A percentile compares a stretch with the other conserved stretches of the same genome.
These are phyloP conservation scores for Xylaria sp. DNA, from an alignment of 2,329 filamentous ascomycete species.

Conservation along the genomic window DNA sequence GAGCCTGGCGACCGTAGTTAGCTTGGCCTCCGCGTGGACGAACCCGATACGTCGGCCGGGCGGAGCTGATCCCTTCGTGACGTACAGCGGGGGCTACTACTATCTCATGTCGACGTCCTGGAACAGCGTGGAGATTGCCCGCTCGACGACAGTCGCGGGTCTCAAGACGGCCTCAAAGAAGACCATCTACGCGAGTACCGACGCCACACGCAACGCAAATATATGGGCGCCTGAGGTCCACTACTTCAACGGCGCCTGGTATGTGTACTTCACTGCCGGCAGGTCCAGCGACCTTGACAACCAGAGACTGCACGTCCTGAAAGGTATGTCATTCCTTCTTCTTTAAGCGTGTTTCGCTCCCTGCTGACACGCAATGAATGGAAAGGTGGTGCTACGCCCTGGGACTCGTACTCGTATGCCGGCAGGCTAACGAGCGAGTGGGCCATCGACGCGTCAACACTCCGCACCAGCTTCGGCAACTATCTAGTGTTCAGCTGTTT, in stretches of 20 bases:
- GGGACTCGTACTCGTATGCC: conserved; percentile 56
- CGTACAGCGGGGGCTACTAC: conserved; percentile 57
- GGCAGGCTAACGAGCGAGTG: conserved; percentile 54
- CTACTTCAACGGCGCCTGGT: conserved; percentile 55
- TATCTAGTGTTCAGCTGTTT: conserved; percentile 63
- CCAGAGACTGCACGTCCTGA: conserved; percentile 58
- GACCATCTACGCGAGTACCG: conserved; percentile 55
- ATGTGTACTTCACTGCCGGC: conserved; percentile 59
- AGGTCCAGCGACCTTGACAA: conserved; percentile 48
- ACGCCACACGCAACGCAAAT: conserved; percentile 56
- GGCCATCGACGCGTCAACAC: conserved; percentile 60
- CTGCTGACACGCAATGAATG: not conserved
- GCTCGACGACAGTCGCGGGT: conserved; percentile 58
- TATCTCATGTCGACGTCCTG: conserved; percentile 63
- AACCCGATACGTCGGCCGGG: conserved; percentile 58
- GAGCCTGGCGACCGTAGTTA: conserved; percentile 13
- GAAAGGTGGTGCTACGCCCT: conserved; percentile 56
- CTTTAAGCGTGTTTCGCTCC: not conserved
- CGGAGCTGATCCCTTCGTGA: conserved; percentile 59
- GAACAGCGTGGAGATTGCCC: conserved; percentile 59
- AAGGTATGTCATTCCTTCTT: conserved; percentile 43
- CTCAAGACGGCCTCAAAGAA: conserved; percentile 60
- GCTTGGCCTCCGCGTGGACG: conserved; percentile 46
- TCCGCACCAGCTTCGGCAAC: conserved; percentile 54
- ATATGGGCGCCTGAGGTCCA: conserved; percentile 65